Percentiles rank a stretch among this genome's conserved stretches.
Conservation (phyloP, 805 yeast species). For the Wickerhamomyces bisporus region DNA sequence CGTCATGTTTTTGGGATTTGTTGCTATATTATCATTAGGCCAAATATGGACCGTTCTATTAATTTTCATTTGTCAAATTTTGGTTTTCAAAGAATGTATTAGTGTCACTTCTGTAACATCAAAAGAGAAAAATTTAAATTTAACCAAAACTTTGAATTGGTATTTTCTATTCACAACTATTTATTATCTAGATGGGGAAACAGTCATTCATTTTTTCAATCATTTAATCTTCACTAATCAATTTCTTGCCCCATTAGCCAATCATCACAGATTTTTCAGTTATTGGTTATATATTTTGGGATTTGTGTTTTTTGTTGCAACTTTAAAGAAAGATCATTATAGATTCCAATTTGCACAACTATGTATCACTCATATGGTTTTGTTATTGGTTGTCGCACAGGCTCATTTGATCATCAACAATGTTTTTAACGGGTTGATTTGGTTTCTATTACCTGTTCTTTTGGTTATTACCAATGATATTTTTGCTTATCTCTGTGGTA, state of each 20-base stretch:
- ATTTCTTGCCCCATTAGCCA: slow-evolving; percentile 51
- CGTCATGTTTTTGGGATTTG: slow-evolving; percentile 78
- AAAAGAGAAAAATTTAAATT: slow-evolving; percentile 74
- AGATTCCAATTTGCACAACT: slow-evolving; percentile 92
- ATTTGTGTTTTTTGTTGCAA: slow-evolving; percentile 82
- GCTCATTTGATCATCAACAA: slow-evolving; percentile 90
- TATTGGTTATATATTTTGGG: slow-evolving; percentile 84
- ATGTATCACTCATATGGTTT: slow-evolving; percentile 90
- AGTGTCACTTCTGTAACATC: slow-evolving; percentile 77
- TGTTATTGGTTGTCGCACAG: slow-evolving; percentile 85
- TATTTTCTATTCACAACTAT: slow-evolving; percentile 84
- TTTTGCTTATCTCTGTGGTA: slow-evolving; percentile 95
- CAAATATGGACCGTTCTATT: slow-evolving; percentile 74
- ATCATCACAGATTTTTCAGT: slow-evolving; percentile 78
- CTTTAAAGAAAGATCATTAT: slow-evolving; percentile 82
- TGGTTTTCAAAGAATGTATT: slow-evolving; percentile 89
- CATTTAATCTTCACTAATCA: slow-evolving; percentile 47
- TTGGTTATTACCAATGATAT: slow-evolving; percentile 92
- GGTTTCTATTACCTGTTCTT: slow-evolving; percentile 91
- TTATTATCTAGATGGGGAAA: slow-evolving; percentile 85
- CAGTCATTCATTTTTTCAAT: slow-evolving; percentile 63
- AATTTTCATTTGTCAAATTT: slow-evolving; percentile 68
- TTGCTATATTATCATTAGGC: slow-evolving; percentile 71
- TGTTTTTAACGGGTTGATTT: slow-evolving; percentile 82
- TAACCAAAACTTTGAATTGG: slow-evolving; percentile 85